Evolutionary conservation across 176 grass and related monocot species (phyloP), one percentile per base, ranked within the genome.

Genomic region (Triticum monococcum): DNA sequence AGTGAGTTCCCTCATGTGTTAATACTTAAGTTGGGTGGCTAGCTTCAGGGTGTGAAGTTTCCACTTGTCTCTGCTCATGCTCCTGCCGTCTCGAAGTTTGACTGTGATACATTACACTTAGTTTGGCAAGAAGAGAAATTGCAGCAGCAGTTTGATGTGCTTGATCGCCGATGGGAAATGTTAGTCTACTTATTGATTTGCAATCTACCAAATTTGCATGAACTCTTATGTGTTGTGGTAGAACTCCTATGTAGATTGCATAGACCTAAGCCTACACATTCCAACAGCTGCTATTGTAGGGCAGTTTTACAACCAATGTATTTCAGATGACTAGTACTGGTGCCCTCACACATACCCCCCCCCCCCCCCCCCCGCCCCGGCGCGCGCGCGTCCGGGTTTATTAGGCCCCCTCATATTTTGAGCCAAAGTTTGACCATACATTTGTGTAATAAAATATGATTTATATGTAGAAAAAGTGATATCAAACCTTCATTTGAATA

Each of bases 91-190:
- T 92, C 88, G 9, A 92, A 86, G 63, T 85, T 96, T 76, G 97
- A 98, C 64, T 80, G 83, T 5, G 82, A 94, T 73, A 81, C 66
- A 30, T 88, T 96, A 73, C 90, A 94, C 63, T 88, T 98, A 79
- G 43, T 90, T 79, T 96, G 87, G 92, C 91, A 90, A 83, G 79
- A 91, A 90, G 97, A 98, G 68, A 96, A 90, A 68, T 81, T 98
- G 88, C 88, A 96, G 76, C 79, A 90, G 24, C 94, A 98, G 75
- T 80, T 96, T 80, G 87, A 88, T 85, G 85, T 92, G 65, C 83
- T 96, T 80, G 90, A 98, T 91, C 77, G 9, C 70, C 87, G 56
- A 83, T 98, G 97, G 94, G 84, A 92, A 57, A 92, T 87, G 97
- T 96, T 83, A 92, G 88, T 90, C 35, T 80, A 59, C 66, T 75